Evolutionary conservation across 208 protist genomes (phyloP), one percentile per base, ranked within the genome.

Genomic region (Trypanosoma vivax): DNA sequence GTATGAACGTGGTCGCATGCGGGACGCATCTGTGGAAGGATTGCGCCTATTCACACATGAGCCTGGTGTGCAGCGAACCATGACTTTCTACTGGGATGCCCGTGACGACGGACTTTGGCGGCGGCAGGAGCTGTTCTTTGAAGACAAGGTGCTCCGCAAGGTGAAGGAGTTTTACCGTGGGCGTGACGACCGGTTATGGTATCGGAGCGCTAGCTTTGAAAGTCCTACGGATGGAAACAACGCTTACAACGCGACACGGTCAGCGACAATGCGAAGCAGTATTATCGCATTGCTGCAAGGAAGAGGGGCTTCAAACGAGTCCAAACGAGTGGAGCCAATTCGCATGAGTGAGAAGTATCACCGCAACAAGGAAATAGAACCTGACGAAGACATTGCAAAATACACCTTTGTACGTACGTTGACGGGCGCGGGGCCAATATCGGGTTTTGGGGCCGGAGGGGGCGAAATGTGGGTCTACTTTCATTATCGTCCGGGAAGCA

Each of bases 401-500:
- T 79, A 69, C 11, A 80, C 70, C 0, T 94, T 92, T 58, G 47
- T 75, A 6, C 70, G 73, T 3, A 63, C 79, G 2, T 19, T 46
- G 37, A 65, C 39, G 30, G 28, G 29, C 63, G 60, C 31, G 50
- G 50, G 18, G 42, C 24, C 48, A 60, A 30, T n/a, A n/a, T n/a
- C n/a, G n/a, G n/a, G n/a, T n/a, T 41, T 54, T 16, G 38, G 43
- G 2, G 7, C 50, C 42, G 21, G 50, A 58, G 23, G 78, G 1
- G 65, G 83, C 11, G 79, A 92, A 48, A 89, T 95, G 76, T 88
- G 80, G 75, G 62, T 92, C 7, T 81, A 81, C 51, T 95, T 92
- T 43, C 88, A 95, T 30, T 92, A 88, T 61, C 51, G 60, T 2
- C 61, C 61, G 14, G 70, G 58, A 50, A 87, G 83, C 47, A 79